Percentiles rank a stretch among this genome's conserved stretches.
phyloP scores from a whole-genome alignment of 2,329 filamentous ascomycete species.

The Biscogniauxia mediterranea region DNA sequence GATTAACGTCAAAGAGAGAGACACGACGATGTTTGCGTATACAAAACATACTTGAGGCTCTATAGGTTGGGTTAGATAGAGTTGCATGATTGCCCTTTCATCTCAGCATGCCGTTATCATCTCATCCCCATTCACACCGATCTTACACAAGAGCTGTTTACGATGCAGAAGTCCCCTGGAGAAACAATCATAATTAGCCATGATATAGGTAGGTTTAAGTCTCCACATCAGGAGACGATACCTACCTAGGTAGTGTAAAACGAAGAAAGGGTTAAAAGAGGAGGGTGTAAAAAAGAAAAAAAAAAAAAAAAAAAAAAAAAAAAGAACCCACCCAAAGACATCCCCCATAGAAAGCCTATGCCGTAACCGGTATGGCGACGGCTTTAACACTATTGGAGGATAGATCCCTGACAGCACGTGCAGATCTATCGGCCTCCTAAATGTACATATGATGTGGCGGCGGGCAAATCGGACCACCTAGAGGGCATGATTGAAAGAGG shows the following conservation, averaged over 20 bases:
- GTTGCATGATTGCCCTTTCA: neutral
- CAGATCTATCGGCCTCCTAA: constrained; percentile 25
- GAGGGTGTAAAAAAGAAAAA: neutral
- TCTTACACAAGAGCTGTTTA: neutral
- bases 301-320: constrained; percentile 8
- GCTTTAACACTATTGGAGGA: constrained; percentile 4
- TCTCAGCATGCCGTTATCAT: neutral
- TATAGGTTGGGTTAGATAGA: neutral
- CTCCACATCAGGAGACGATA: neutral
- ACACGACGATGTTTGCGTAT: neutral
- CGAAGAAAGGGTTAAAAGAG: neutral
- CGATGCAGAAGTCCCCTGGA: neutral
- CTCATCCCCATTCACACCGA: neutral
- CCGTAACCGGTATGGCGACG: neutral
- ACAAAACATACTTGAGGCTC: neutral
- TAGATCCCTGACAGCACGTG: constrained; percentile 23
- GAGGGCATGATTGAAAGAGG: constrained; percentile 24
- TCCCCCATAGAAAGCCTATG: constrained; percentile 9
- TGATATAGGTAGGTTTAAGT: neutral
- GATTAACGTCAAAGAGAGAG: neutral
- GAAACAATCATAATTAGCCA: neutral
- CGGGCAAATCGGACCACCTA: constrained; percentile 26
- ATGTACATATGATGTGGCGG: constrained; percentile 9
- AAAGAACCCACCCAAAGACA: no score
- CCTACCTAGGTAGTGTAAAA: neutral